Base-by-base conservation (phyloP, 1,284 basidiomycete genomes). In the Omphalotus olearius region DNA sequence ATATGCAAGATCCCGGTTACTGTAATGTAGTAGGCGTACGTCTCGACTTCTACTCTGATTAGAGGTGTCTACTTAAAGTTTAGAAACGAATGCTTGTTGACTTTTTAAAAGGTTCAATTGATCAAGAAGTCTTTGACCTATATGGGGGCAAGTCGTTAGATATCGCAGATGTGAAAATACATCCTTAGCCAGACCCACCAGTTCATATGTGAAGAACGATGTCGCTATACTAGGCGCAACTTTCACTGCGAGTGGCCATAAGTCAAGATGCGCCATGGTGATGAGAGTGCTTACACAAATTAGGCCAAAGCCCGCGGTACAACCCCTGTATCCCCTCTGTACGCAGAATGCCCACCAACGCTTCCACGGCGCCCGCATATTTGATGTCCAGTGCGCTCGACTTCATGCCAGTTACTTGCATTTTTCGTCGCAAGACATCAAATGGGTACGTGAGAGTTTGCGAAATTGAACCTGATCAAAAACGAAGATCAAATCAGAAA, bases 361-460 rank as follows among this genome's bases (percentile, higher is more conserved):
- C 90, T 62, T 93, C 87, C 52, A 91, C 63, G 14, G 88, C 92
- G 23, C 92, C 91, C 45, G 70, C 83, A 68, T 93, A 93, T 62
- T 82, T 80, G 56, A 81, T 69, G 39, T 80, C 78, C 53, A 85
- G 62, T 54, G 78, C 70, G 51, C 79, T 76, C 38, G 75, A 74
- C 56, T 78, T 70, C 85, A 98, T 88, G 1, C 95, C 96, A 1
- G 86, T 83, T 51, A 96, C 91, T 67, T 99, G 96, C 88, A 99
- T 94, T 71, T 97, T 93, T 46, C 96, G 77, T 39, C 96, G 78
- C 49, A 98, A 69, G 1, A 98, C 93, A 66, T 99, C 96, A 62
- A 98, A 90, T 0, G 96, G 96, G 65, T 97, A 98, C 6, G 96
- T 98, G 60, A 98, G 70, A 33, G 93, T 93, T 67, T 98, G 92